These are phyloP conservation scores for Eutrema japonicum DNA, from an alignment of 345 rosid species.

Conservation along the genomic window DNA sequence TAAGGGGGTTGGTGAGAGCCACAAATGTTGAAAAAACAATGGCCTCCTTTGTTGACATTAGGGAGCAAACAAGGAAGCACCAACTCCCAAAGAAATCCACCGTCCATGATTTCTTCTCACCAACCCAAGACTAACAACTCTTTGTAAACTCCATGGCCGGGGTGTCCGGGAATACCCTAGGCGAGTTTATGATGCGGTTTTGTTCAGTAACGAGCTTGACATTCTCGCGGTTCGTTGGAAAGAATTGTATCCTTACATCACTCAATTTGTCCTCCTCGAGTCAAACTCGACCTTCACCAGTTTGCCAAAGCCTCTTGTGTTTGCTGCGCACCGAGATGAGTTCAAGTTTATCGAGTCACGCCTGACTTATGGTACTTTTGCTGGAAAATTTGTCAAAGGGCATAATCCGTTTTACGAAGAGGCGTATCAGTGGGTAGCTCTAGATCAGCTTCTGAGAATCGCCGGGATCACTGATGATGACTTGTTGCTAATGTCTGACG, in stretches of 20 bases:
- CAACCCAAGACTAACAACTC: no score
- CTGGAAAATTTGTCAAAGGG: conserved; percentile 72
- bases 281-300: conserved; percentile 88
- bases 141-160: conserved; percentile 92
- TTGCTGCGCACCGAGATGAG: conserved; percentile 60
- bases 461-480: conserved; percentile 90
- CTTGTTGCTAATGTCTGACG: conserved; percentile 85
- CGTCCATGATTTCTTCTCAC: no score
- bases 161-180: conserved; percentile 77
- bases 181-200: conserved; percentile 82
- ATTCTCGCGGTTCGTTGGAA: conserved; percentile 79
- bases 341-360: conserved; percentile 75
- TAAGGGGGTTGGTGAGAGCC: no score
- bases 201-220: conserved; percentile 86
- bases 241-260: conserved; percentile 75
- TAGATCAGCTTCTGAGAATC: conserved; percentile 71
- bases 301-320: conserved; percentile 62
- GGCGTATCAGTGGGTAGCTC: conserved; percentile 79
- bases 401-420: conserved; percentile 87
- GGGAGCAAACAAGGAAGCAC: no score
- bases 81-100: no score
- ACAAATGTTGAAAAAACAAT: no score
- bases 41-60: no score
- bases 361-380: conserved; percentile 72
- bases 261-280: conserved; percentile 80